A percentile compares a stretch with the other conserved stretches of the same genome.
phyloP scores from a whole-genome alignment of 2,329 filamentous ascomycete genomes.

The Microsporum canis region DNA sequence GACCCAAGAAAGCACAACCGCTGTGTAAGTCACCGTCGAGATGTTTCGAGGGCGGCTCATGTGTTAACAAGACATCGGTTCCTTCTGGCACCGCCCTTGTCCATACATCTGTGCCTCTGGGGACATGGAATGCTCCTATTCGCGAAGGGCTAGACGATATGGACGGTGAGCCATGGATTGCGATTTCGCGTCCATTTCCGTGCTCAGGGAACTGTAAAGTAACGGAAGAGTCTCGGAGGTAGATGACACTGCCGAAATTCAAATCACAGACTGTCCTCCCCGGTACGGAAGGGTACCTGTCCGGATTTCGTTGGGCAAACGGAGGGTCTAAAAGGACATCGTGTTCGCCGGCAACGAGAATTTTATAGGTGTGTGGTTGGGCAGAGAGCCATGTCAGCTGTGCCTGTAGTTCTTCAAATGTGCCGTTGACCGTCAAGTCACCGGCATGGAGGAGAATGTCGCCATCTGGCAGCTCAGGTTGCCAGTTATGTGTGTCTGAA shows the following conservation, averaged over 20 bases:
- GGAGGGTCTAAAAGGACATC: slow-evolving; percentile 24
- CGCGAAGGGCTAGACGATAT: background rate
- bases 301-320: slow-evolving; percentile 11
- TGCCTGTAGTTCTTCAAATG: slow-evolving; percentile 31
- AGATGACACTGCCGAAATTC: slow-evolving; percentile 16
- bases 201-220: slow-evolving; percentile 10
- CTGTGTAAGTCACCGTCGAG: slow-evolving; percentile 16
- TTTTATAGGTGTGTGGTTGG: slow-evolving; percentile 34
- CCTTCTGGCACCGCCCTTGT: slow-evolving; percentile 14
- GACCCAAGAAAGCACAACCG: slow-evolving; percentile 15
- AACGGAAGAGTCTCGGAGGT: slow-evolving; percentile 14
- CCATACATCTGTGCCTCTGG: slow-evolving; percentile 16
- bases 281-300: slow-evolving; percentile 6
- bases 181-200: background rate
- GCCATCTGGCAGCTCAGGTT: slow-evolving; percentile 29
- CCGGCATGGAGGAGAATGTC: slow-evolving; percentile 41
- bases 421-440: slow-evolving; percentile 39
- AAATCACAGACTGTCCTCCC: slow-evolving; percentile 11
- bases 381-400: slow-evolving; percentile 34
- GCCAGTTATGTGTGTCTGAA: slow-evolving; percentile 37
- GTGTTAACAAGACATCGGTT: slow-evolving; percentile 18
- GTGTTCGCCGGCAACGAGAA: slow-evolving; percentile 41
- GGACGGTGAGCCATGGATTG: slow-evolving; percentile 1
- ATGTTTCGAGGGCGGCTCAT: slow-evolving; percentile 17
- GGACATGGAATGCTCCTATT: slow-evolving; percentile 18